Evolutionary conservation across 106 monocot genomes (phyloP), one percentile per base, ranked within the genome.

Genomic region (Narthecium ossifragum): DNA sequence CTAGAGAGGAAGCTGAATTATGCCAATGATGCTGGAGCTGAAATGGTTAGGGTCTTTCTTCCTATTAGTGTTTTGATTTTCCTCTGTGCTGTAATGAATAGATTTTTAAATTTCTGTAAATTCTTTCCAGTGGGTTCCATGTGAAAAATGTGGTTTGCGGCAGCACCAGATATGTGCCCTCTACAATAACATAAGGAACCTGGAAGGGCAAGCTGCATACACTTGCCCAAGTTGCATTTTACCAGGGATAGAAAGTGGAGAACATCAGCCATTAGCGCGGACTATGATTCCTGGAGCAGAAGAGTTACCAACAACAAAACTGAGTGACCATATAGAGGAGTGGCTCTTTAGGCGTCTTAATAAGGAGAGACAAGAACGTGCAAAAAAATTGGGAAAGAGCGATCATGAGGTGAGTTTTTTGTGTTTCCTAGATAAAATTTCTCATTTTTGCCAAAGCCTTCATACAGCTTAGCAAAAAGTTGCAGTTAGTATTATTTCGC

Each of bases 131-230:
- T 84, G 86, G 86, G 83, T 92, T 28, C 75, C 83, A n/a, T 92
- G 92, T 59, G 74, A 70, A 36, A 92, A 86, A 34, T 88, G 88
- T 27, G 22, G 70, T 3, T 52, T 65, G n/a, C 83, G 92, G 92
- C 87, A 84, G 50, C 92, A 92, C 66, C 78, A 92, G 53, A 73
- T 84, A 14, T 92, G 92, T 65, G 70, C 75, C 58, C 86, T 92
- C 61, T 92, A 87, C 53, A 92, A 92, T 62, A 53, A 64, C 15
- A 77, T 58, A 58, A 68, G 49, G 51, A 75, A 83, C 28, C 57
- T 80, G 20, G 70, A 48, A 48, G 50, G 54, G 30, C 57, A 72
- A 12, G 61, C 63, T 28, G 78, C 70, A 55, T 75, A 90, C 60
- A 78, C 73, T 49, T 90, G 89, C 36, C 80, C 78, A 55, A 72